These are phyloP conservation scores for Alternaria triticina DNA, from an alignment of 2,329 filamentous ascomycete genomes.

Conservation along the genomic window DNA sequence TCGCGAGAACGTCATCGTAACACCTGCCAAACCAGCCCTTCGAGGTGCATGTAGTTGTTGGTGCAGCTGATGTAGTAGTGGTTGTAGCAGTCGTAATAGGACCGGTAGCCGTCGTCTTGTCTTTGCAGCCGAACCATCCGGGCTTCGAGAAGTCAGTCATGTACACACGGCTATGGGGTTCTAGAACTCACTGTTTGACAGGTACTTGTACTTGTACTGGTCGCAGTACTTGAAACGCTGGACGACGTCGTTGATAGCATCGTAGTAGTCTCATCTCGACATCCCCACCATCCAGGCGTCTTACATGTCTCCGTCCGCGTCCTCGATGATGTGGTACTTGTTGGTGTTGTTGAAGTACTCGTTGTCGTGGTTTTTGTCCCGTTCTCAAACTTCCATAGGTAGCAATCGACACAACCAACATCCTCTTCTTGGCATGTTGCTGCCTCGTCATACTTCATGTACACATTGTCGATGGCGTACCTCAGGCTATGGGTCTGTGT, in stretches of 20 bases:
- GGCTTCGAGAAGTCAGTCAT: conserved; percentile 28
- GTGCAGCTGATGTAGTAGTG: conserved; percentile 26
- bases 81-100: conserved; percentile 23
- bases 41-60: conserved; percentile 39
- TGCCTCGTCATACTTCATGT: conserved; percentile 41
- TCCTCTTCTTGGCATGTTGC: conserved; percentile 44
- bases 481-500: conserved; percentile 40
- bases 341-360: conserved; percentile 32
- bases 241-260: conserved; percentile 27
- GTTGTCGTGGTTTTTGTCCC: conserved; percentile 39
- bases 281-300: conserved; percentile 49
- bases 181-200: conserved; percentile 39
- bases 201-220: conserved; percentile 39
- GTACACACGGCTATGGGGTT: neutral
- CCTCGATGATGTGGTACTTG: conserved; percentile 29
- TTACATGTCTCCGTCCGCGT: conserved; percentile 46
- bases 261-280: conserved; percentile 42
- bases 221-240: conserved; percentile 28
- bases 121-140: conserved; percentile 48
- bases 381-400: conserved; percentile 46
- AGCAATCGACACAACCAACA: conserved; percentile 45
- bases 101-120: conserved; percentile 29
- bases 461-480: conserved; percentile 46
- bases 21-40: conserved; percentile 48
- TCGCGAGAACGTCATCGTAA: conserved; percentile 31